phyloP scores from a whole-genome alignment of 2,329 filamentous ascomycete genomes.

The Escovopsis sp. region DNA sequence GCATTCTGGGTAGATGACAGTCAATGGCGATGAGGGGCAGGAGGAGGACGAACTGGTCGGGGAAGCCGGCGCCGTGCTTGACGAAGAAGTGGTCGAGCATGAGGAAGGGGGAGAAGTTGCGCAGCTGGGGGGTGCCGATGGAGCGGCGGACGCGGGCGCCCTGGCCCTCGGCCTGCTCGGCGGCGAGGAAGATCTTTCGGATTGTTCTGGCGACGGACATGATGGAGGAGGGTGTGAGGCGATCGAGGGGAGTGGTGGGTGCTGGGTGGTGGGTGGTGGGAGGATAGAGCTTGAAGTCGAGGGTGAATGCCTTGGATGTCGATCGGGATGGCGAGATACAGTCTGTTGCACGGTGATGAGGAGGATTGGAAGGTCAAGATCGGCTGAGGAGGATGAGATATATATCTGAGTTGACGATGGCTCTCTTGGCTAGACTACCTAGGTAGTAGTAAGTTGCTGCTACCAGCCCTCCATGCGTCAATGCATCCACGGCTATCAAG shows the following conservation, averaged over 20 bases:
- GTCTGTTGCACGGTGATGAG: too few species aligned
- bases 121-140: conserved; percentile 69
- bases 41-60: conserved; percentile 48
- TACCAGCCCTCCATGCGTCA: too few species aligned
- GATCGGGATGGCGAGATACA: too few species aligned
- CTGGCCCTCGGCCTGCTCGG: conserved; percentile 76
- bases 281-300: neutral
- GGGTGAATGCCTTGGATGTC: too few species aligned
- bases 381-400: too few species aligned
- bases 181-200: conserved; percentile 66
- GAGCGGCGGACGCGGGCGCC: conserved; percentile 78
- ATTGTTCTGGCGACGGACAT: conserved; percentile 64
- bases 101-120: conserved; percentile 81
- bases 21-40: neutral
- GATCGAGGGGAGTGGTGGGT: neutral
- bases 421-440: too few species aligned
- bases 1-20: too few species aligned
- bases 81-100: conserved; percentile 93
- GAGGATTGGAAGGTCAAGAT: too few species aligned
- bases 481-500: too few species aligned
- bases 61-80: conserved; percentile 70
- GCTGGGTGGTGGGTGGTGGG: neutral
- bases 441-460: too few species aligned
- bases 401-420: too few species aligned
- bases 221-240: conserved; percentile 8